Conservation (phyloP, 352 stramenopile species). For the Phytopythium montanum region DNA sequence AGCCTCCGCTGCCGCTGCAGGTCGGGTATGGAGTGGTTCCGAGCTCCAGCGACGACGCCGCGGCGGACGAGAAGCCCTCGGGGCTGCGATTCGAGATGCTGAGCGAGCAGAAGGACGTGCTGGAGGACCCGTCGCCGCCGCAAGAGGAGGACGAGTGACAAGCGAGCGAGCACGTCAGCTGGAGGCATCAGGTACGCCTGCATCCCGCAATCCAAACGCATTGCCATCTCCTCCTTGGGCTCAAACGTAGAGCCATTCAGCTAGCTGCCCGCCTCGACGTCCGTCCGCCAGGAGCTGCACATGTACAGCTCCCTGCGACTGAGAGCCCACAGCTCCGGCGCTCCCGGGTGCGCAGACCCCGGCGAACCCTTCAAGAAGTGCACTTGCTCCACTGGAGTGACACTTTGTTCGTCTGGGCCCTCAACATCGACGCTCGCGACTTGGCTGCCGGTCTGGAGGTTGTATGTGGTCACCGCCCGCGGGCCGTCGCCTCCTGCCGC, state of each 20-base stretch:
- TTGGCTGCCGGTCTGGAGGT: slow-evolving; percentile 18
- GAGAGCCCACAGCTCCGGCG: slow-evolving; percentile 36
- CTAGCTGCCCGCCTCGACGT: not conserved
- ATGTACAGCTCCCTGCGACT: slow-evolving; percentile 35
- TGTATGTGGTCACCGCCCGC: slow-evolving; percentile 23
- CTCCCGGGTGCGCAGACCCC: slow-evolving; percentile 10
- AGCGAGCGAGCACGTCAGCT: not conserved
- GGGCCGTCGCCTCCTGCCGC: slow-evolving; percentile 19
- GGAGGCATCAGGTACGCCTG: too few species aligned
- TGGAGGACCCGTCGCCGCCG: slow-evolving; percentile 73
- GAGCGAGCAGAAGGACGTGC: slow-evolving; percentile 66
- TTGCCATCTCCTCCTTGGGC: not conserved
- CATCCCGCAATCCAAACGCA: not conserved
- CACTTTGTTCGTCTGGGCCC: not conserved
- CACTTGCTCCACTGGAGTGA: slow-evolving; percentile 30
- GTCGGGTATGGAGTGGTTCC: slow-evolving; percentile 35
- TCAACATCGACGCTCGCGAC: not conserved
- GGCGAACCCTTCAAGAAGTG: slow-evolving; percentile 16
- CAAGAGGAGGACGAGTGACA: slow-evolving; percentile 37
- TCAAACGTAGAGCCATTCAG: not conserved
- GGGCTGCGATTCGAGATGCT: slow-evolving; percentile 53
- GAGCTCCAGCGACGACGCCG: slow-evolving; percentile 23
- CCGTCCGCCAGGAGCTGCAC: slow-evolving; percentile 13
- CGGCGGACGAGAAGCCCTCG: slow-evolving; percentile 10
- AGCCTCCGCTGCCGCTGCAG: slow-evolving; percentile 46